Base-by-base conservation (phyloP, 208 protist genomes). In the Leishmania turanica region DNA sequence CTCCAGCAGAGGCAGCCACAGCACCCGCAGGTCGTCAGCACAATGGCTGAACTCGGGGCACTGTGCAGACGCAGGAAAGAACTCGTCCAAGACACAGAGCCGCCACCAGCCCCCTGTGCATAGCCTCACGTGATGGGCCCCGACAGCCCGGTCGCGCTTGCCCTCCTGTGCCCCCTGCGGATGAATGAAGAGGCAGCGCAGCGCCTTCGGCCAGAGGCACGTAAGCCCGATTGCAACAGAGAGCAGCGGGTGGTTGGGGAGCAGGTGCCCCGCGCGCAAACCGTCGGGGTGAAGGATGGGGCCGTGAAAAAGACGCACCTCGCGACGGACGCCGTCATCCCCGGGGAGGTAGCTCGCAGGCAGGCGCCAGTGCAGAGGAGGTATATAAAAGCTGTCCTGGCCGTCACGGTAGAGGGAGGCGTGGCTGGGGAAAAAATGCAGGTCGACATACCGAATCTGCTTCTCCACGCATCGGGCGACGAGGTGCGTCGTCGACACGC, bases 1-100 rank as follows among this genome's bases (percentile, higher is more conserved):
- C 78, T 97, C 86, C 6, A 96, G 77, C 31, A 97, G 66, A 0
- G 87, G 87, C 31, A 93, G 66, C 94, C 94, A 97, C 69, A 96
- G 72, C 51, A 89, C 76, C 9, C 81, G 66, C 49, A 87, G 81
- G 72, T 95, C 89, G n/a, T 82, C 58, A 9, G 58, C 19, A 34
- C 53, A 85, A 5, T 84, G 77, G 15, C 80, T 86, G 76, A 90
- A 93, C 70, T 85, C 78, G 0, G 86, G 90, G n/a, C 60, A 70
- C 60, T 73, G 34, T 17, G 81, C 37, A 37, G 79, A 40, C 34
- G 86, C 81, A 17, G 91, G 91, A 6, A 95, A 3, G 81, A 87
- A 91, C 65, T 80, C 78, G 75, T 95, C 91, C 27, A 95, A 78
- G 51, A 91, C 40, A 42, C 90, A 53, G 24, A 37, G 82, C 24